These are phyloP conservation scores for Cornus suecica DNA, from an alignment of 148 eudicot species.

Conservation along the genomic window DNA sequence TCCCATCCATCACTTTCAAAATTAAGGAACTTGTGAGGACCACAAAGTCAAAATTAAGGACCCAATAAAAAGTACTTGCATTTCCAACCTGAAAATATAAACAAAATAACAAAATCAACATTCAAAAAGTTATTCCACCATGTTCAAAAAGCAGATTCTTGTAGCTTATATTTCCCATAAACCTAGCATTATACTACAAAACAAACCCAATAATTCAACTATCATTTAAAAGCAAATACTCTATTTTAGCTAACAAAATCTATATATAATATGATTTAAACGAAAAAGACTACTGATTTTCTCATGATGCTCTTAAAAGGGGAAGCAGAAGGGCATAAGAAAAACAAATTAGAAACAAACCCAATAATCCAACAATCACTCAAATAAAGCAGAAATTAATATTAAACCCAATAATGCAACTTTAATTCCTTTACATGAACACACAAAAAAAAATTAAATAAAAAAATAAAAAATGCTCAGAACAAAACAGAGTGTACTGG, in stretches of 20 bases:
- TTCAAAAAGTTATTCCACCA: not conserved
- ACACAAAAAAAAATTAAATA: no score
- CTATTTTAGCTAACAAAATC: no score
- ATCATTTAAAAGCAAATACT: not conserved
- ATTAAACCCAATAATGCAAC: no score
- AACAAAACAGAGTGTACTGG: not conserved
- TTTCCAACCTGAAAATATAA: conserved; percentile 24
- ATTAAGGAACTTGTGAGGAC: not conserved
- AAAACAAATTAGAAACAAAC: no score
- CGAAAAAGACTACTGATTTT: not conserved
- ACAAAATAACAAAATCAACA: not conserved
- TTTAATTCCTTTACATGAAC: no score
- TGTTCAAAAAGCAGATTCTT: not conserved
- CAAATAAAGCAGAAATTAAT: no score
- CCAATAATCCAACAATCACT: no score
- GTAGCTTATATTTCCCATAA: not conserved
- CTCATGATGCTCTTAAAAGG: not conserved
- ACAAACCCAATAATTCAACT: not conserved
- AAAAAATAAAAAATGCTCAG: not conserved
- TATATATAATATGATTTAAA: no score
- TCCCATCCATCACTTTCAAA: conserved; percentile 63
- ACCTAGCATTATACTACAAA: not conserved
- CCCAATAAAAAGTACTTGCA: conserved; percentile 7
- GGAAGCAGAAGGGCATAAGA: not conserved
- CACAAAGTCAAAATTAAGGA: conserved; percentile 4